Evolutionary conservation across 2,329 filamentous ascomycete genomes (phyloP).

Genomic region (Diplodia intermedia): DNA sequence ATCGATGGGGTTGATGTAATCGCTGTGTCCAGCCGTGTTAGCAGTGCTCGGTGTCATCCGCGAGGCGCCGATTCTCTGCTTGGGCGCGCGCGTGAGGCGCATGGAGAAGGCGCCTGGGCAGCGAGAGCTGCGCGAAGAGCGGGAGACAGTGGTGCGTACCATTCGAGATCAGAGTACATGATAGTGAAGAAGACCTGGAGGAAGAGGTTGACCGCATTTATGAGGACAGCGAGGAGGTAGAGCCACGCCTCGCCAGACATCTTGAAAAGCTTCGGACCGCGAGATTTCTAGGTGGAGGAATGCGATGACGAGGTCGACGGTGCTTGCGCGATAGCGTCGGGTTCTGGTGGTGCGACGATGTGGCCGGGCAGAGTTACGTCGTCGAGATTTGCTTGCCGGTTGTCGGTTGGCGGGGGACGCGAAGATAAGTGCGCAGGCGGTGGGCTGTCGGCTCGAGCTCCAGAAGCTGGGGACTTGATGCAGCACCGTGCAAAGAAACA

Average conservation of each 20-base stretch:
- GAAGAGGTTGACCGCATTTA: conserved; percentile 99
- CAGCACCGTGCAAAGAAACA: conserved; percentile 13
- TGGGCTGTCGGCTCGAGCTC: conserved; percentile 17
- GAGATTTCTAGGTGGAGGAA: neutral
- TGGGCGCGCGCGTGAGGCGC: conserved; percentile 11
- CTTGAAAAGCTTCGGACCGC: conserved; percentile 46
- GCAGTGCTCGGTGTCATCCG: conserved; percentile 12
- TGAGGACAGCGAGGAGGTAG: conserved; percentile 95
- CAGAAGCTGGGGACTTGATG: conserved; percentile 14
- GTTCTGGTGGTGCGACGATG: conserved; percentile 8
- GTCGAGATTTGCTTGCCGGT: conserved; percentile 31
- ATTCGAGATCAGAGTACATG: conserved; percentile 99
- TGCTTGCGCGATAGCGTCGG: conserved; percentile 9
- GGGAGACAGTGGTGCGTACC: conserved; percentile 68
- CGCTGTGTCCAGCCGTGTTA: conserved; percentile 61
- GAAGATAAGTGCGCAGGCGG: conserved; percentile 22
- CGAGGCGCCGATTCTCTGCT: conserved; percentile 2
- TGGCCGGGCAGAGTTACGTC: conserved; percentile 19
- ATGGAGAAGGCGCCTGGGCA: neutral
- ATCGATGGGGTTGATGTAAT: conserved; percentile 99
- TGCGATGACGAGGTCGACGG: conserved; percentile 4
- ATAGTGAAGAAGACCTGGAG: conserved; percentile 99
- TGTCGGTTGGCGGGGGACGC: conserved; percentile 32
- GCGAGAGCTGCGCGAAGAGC: conserved; percentile 2
- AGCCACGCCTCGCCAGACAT: conserved; percentile 99